Evolutionary conservation across 345 rosid genomes (phyloP).

Genomic region (Punica granatum): DNA sequence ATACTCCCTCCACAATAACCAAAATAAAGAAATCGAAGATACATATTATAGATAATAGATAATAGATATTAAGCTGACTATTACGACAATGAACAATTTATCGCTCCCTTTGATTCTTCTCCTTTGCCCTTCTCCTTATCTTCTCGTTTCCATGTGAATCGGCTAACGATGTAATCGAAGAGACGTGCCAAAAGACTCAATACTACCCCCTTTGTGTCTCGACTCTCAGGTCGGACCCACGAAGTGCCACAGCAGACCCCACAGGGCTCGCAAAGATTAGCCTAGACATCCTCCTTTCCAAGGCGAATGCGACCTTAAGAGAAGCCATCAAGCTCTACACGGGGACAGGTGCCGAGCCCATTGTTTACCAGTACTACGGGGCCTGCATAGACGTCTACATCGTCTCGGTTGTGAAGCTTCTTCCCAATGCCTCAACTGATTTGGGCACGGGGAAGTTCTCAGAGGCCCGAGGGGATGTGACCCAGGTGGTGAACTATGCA

Average conservation of each 20-base stretch:
- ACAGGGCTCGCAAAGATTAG: neutral
- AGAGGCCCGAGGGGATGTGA: neutral
- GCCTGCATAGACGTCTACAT: conserved; percentile 3
- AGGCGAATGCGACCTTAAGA: neutral
- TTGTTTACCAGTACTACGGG: neutral
- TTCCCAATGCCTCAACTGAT: neutral
- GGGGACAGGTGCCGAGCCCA: neutral
- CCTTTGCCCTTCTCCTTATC: neutral
- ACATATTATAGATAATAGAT: too few species aligned
- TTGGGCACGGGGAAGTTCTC: neutral
- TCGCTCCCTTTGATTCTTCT: neutral
- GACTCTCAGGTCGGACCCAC: neutral
- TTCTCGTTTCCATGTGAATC: neutral
- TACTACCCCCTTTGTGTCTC: conserved; percentile 4
- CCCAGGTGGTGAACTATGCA: conserved; percentile 1
- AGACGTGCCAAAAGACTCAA: conserved; percentile 3
- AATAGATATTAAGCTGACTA: too few species aligned
- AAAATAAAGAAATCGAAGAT: too few species aligned
- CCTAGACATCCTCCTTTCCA: neutral
- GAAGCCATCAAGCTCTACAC: neutral
- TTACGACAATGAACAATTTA: neutral
- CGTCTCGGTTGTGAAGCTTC: neutral
- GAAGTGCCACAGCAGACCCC: conserved; percentile 1
- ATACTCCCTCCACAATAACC: neutral
- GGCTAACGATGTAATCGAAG: neutral